Evolutionary conservation across 305 asterid species (phyloP).

Genomic region (Fraxinus sp.): DNA sequence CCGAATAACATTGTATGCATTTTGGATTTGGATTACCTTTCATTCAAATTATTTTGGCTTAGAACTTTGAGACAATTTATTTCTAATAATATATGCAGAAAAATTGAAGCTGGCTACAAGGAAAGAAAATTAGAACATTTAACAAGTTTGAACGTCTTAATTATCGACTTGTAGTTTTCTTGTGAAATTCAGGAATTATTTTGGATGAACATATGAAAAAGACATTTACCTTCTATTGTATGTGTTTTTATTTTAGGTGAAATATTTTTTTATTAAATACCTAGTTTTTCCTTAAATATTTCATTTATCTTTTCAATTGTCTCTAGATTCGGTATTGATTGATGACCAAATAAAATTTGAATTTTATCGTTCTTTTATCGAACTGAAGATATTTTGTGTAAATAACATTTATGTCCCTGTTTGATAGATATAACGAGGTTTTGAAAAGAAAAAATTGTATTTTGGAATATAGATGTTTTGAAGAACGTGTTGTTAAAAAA

Average conservation of each 20-base stretch:
- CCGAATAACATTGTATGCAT: neutral
- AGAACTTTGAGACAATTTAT: neutral
- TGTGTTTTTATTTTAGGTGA: neutral
- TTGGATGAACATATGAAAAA: neutral
- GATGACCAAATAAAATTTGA: neutral
- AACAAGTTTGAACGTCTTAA: neutral
- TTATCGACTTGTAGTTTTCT: neutral
- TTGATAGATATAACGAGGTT: no score
- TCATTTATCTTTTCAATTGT: neutral
- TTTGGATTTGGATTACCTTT: neutral
- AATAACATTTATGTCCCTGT: neutral
- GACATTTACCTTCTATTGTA: neutral
- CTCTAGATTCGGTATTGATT: neutral
- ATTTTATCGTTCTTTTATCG: neutral
- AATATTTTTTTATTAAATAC: neutral
- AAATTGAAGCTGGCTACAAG: neutral
- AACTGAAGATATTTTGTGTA: neutral
- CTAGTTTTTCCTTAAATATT: neutral
- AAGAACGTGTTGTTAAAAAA: no score
- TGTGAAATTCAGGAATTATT: neutral
- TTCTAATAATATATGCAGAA: neutral
- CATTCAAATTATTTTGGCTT: neutral
- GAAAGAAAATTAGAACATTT: neutral
- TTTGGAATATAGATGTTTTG: no score
- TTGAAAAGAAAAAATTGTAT: no score